Evolutionary conservation across 2,329 filamentous ascomycete genomes (phyloP).

Genomic region (Calycina herbarum): DNA sequence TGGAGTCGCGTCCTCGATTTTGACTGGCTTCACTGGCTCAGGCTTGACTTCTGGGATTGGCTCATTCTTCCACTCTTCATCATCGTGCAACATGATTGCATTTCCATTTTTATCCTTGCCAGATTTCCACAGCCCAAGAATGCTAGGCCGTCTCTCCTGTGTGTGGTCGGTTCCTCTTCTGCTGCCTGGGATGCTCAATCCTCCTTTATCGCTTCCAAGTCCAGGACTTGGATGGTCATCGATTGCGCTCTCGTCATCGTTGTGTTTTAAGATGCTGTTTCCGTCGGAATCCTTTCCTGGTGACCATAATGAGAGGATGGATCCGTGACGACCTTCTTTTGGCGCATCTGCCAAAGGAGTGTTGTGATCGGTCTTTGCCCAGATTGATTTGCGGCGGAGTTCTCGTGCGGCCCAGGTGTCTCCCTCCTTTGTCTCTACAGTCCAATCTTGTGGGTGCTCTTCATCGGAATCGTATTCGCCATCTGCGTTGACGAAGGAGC

Average conservation of each 20-base stretch:
- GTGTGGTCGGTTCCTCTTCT: slow-evolving; percentile 5
- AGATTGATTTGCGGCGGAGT: slow-evolving; percentile 10
- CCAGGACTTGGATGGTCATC: not conserved
- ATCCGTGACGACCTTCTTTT: slow-evolving; percentile 9
- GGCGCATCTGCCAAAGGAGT: slow-evolving; percentile 2
- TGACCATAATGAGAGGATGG: slow-evolving; percentile 12
- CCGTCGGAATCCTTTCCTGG: slow-evolving; percentile 13
- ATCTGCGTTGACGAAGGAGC: slow-evolving; percentile 1
- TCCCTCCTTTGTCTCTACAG: slow-evolving; percentile 10
- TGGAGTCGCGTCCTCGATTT: not conserved
- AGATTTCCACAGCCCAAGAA: slow-evolving; percentile 12
- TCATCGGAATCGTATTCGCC: slow-evolving; percentile 10
- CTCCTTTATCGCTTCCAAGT: not conserved
- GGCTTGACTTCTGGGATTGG: not conserved
- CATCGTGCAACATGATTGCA: slow-evolving; percentile 12
- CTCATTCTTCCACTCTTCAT: slow-evolving; percentile 12
- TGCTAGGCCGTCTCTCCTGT: slow-evolving; percentile 14
- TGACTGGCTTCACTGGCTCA: not conserved
- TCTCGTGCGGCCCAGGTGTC: slow-evolving; percentile 16
- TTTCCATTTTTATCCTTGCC: slow-evolving; percentile 14
- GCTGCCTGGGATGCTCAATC: not conserved
- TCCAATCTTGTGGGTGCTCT: slow-evolving; percentile 17
- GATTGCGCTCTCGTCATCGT: slow-evolving; percentile 13
- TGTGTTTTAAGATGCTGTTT: slow-evolving; percentile 10
- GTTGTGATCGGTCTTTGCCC: slow-evolving; percentile 13